These are phyloP conservation scores for Coprinopsis cinerea DNA, from an alignment of 768 basidiomycete species.

Conservation along the genomic window DNA sequence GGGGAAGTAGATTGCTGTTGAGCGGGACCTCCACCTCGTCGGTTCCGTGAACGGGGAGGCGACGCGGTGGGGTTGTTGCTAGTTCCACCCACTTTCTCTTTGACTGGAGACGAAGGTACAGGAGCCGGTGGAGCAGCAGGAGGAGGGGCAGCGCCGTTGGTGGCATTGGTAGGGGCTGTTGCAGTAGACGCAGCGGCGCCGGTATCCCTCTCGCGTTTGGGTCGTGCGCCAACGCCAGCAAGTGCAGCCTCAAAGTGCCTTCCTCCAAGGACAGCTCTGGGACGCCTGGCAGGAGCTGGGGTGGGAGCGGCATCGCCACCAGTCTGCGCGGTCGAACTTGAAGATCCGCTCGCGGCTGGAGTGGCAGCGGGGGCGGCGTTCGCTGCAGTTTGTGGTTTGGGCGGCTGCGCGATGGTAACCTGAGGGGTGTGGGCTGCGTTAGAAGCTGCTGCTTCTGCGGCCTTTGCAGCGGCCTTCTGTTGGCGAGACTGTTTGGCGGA, in stretches of 20 bases:
- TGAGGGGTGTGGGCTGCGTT: slow-evolving; percentile 9
- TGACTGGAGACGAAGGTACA: slow-evolving; percentile 11
- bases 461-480: slow-evolving; percentile 11
- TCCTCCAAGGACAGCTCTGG: slow-evolving; percentile 51
- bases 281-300: slow-evolving; percentile 28
- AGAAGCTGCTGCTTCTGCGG: slow-evolving; percentile 5
- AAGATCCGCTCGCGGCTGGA: no score
- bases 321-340: no score
- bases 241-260: slow-evolving; percentile 71
- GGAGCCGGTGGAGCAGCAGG: slow-evolving; percentile 14
- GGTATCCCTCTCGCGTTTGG: slow-evolving; percentile 20
- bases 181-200: slow-evolving; percentile 6
- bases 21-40: slow-evolving; percentile 15
- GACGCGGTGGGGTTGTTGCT: slow-evolving; percentile 1
- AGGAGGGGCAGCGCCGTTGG: slow-evolving; percentile 14
- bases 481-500: slow-evolving; percentile 10
- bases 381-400: no score
- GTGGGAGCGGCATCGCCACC: neutral
- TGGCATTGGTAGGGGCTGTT: slow-evolving; percentile 6
- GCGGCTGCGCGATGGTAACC: neutral
- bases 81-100: no score
- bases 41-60: slow-evolving; percentile 17
- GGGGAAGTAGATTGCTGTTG: slow-evolving; percentile 1
- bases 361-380: no score
- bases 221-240: slow-evolving; percentile 48